phyloP scores from a whole-genome alignment of 441 rosid genomes.

The Bruguiera hainesii region DNA sequence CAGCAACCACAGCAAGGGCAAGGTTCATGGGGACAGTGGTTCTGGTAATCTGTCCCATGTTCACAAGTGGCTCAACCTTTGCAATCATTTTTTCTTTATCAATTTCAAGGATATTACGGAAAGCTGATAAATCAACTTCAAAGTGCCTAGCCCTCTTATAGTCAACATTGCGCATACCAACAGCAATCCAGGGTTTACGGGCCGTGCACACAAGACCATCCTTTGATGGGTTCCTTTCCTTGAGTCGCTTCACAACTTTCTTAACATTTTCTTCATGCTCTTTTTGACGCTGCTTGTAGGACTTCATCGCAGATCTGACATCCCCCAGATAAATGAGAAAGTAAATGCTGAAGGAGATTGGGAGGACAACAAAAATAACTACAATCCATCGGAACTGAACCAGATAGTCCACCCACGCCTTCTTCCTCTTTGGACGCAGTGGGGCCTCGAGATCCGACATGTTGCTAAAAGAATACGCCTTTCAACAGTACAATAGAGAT shows the following conservation, averaged over 20 bases:
- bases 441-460: constrained; percentile 88
- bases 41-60: constrained; percentile 95
- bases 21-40: constrained; percentile 88
- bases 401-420: constrained; percentile 76
- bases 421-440: constrained; percentile 88
- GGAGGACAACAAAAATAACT: constrained; percentile 89
- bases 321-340: constrained; percentile 90
- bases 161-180: constrained; percentile 99
- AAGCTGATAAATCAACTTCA: constrained; percentile 87
- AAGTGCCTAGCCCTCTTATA: constrained; percentile 93
- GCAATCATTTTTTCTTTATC: constrained; percentile 89
- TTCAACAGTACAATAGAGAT: too few species aligned
- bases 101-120: constrained; percentile 76
- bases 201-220: constrained; percentile 99
- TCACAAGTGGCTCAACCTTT: constrained; percentile 91
- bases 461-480: neutral
- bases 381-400: constrained; percentile 87
- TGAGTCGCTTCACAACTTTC: constrained; percentile 83
- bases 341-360: constrained; percentile 70
- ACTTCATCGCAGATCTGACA: constrained; percentile 79
- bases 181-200: constrained; percentile 98
- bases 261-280: constrained; percentile 88
- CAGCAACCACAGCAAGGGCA: constrained; percentile 95
- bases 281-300: constrained; percentile 77
- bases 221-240: constrained; percentile 68